phyloP scores from a whole-genome alignment of 805 yeast genomes.

The Saccharomycopsis babjevae region DNA sequence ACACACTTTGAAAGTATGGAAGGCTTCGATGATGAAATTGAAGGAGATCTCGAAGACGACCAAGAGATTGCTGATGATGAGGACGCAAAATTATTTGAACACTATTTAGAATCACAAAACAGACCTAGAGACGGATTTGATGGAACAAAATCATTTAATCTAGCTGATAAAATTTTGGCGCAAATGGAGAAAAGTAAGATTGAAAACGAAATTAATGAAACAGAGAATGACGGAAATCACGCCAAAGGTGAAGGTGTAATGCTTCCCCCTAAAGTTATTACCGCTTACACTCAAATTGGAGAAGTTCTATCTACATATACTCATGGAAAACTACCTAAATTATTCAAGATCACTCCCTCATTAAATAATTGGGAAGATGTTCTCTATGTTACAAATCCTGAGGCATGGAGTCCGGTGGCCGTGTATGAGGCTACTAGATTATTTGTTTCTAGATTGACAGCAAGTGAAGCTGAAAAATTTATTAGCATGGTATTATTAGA shows the following conservation, averaged over 20 bases:
- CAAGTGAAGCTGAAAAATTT: constrained; percentile 82
- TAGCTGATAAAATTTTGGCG: constrained; percentile 92
- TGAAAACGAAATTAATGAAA: constrained; percentile 15
- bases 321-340: constrained; percentile 93
- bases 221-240: constrained; percentile 23
- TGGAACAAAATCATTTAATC: constrained; percentile 39
- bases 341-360: constrained; percentile 90
- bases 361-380: constrained; percentile 94
- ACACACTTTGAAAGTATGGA: constrained; percentile 34
- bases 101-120: constrained; percentile 45
- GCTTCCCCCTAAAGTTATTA: constrained; percentile 92
- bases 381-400: constrained; percentile 85
- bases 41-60: constrained; percentile 44
- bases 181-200: constrained; percentile 30
- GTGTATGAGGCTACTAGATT: constrained; percentile 90
- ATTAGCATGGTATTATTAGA: constrained; percentile 59
- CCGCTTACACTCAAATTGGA: constrained; percentile 89
- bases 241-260: constrained; percentile 62
- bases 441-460: constrained; percentile 80
- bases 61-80: constrained; percentile 60
- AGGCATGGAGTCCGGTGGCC: constrained; percentile 90
- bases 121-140: constrained; percentile 23
- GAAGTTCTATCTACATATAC: constrained; percentile 78
- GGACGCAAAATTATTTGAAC: constrained; percentile 77
- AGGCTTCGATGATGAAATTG: constrained; percentile 44